Evolutionary conservation across 2,329 filamentous ascomycete species (phyloP).

Genomic region (Stachybotrys elegans): DNA sequence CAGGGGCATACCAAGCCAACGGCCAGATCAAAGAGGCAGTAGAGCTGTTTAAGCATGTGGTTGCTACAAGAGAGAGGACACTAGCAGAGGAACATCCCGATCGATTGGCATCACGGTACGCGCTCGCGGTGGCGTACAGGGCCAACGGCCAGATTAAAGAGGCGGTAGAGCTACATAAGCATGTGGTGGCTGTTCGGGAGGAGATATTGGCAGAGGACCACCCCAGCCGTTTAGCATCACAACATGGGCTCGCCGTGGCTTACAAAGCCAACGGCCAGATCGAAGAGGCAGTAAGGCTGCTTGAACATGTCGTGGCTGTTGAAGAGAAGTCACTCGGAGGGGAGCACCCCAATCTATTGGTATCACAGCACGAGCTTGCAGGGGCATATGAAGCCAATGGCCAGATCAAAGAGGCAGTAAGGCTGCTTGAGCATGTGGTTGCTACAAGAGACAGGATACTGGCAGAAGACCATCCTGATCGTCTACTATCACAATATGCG

Average conservation of each 20-base stretch:
- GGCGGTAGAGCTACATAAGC: constrained; percentile 1
- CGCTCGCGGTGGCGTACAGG: not conserved
- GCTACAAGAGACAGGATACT: not conserved
- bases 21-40: not conserved
- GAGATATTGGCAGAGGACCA: not conserved
- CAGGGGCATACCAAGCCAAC: not conserved
- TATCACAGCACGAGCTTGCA: constrained; percentile 1
- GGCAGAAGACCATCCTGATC: constrained; percentile 1
- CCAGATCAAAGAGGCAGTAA: constrained; percentile 1
- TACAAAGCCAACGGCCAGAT: constrained; percentile 4
- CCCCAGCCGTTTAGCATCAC: not conserved
- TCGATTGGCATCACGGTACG: not conserved
- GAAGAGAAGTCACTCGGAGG: not conserved
- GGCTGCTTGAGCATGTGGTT: not conserved
- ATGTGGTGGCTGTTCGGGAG: not conserved
- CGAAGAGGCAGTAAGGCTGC: constrained; percentile 1
- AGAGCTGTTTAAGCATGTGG: constrained; percentile 3
- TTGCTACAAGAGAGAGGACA: not conserved
- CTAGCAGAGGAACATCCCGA: not conserved
- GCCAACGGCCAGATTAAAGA: not conserved
- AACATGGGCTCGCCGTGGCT: not conserved
- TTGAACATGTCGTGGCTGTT: not conserved
- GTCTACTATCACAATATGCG: constrained; percentile 3
- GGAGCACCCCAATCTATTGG: not conserved
- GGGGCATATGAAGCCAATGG: not conserved